These are phyloP conservation scores for Collybiopsis confluens DNA, from an alignment of 768 basidiomycete species.

Conservation along the genomic window DNA sequence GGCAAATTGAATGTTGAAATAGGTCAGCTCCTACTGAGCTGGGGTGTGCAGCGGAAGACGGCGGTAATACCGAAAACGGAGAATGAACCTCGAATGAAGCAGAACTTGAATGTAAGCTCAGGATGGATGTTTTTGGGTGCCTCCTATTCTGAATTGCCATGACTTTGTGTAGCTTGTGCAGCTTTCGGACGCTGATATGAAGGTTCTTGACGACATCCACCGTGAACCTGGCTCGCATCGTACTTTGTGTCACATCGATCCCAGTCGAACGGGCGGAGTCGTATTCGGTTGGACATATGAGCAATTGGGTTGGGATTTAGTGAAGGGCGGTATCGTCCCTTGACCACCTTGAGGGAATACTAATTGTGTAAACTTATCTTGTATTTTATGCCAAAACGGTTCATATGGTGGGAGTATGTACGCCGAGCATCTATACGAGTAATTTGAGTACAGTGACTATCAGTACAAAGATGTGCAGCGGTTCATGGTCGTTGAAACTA, in stretches of 20 bases:
- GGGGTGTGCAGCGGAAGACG: conserved; percentile 48
- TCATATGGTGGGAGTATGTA: no score
- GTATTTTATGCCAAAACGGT: no score
- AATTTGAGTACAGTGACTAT: no score
- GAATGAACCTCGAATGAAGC: conserved; percentile 28
- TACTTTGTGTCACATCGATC: conserved; percentile 9
- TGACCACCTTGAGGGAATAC: no score
- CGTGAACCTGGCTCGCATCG: conserved; percentile 24
- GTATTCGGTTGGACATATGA: conserved; percentile 30
- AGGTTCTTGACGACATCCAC: conserved; percentile 29
- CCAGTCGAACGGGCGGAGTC: conserved; percentile 10
- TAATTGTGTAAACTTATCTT: no score
- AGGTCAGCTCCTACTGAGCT: conserved; percentile 46
- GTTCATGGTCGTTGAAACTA: no score
- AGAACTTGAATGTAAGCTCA: conserved; percentile 15
- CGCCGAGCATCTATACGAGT: no score
- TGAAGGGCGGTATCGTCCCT: conserved; percentile 13
- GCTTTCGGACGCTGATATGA: conserved; percentile 24
- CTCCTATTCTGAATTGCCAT: conserved; percentile 1
- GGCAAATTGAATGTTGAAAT: conserved; percentile 31
- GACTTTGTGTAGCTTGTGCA: conserved; percentile 21
- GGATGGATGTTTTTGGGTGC: background rate
- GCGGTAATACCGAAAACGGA: conserved; percentile 52
- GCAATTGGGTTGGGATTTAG: conserved; percentile 25
- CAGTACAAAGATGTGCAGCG: no score